Evolutionary conservation across 1,284 basidiomycete genomes (phyloP).

Genomic region (Singerocomus inundabilis): DNA sequence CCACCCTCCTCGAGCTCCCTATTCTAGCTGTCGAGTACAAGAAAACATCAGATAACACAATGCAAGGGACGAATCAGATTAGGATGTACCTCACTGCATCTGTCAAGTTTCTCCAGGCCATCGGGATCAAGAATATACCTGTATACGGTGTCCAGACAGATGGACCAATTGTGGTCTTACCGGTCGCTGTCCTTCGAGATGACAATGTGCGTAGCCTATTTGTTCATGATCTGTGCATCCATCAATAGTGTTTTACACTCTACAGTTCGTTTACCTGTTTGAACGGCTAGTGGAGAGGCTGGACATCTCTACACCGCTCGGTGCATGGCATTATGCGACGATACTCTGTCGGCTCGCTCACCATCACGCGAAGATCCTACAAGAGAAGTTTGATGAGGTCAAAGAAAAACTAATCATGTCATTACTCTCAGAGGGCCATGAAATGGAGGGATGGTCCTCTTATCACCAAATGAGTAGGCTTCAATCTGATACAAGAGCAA

Average conservation of each 20-base stretch:
- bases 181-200: constrained; percentile 5
- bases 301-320: too few species aligned
- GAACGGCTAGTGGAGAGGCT: too few species aligned
- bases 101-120: constrained; percentile 9
- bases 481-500: too few species aligned
- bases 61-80: constrained; percentile 9
- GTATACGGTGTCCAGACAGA: constrained; percentile 12
- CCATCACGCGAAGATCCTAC: constrained; percentile 1
- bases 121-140: constrained; percentile 4
- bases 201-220: constrained; percentile 4
- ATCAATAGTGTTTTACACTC: neutral
- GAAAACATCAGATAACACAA: neutral
- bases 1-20: constrained; percentile 4
- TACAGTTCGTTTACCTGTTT: constrained; percentile 11
- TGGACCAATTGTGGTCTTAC: constrained; percentile 2
- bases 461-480: neutral
- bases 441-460: neutral
- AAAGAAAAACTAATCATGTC: neutral
- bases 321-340: constrained; percentile 9
- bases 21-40: constrained; percentile 12
- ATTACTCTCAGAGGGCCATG: neutral
- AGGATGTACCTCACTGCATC: constrained; percentile 14
- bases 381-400: neutral
- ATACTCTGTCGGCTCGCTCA: too few species aligned
- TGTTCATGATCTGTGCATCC: accelerated